A percentile compares a stretch with the other conserved stretches of the same genome.
Evolutionary conservation across 108 stramenopile species (phyloP).

Genomic region (Epithemia pelagica): DNA sequence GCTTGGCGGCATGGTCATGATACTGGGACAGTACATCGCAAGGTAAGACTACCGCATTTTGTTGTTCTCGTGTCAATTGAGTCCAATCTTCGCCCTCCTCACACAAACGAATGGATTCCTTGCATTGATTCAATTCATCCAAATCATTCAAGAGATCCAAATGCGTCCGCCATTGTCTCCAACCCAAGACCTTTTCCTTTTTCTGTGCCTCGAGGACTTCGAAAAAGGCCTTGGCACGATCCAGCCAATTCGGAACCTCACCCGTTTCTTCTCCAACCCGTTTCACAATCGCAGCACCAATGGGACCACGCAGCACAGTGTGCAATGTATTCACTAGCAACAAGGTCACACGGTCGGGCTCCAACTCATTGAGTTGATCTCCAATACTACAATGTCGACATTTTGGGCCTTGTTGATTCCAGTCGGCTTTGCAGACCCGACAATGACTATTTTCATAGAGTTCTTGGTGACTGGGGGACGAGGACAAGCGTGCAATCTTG

Average conservation of each 20-base stretch:
- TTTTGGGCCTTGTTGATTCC: conserved; percentile 39
- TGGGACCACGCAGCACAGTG: background rate
- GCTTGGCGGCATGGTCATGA: conserved; percentile 47
- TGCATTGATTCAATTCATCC: conserved; percentile 60
- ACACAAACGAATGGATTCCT: conserved; percentile 40
- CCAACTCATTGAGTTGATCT: conserved; percentile 21
- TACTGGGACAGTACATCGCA: conserved; percentile 18
- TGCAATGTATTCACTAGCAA: background rate
- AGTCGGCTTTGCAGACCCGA: conserved; percentile 40
- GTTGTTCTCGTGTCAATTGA: conserved; percentile 30
- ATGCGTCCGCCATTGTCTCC: conserved; percentile 46
- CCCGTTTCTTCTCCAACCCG: conserved; percentile 2
- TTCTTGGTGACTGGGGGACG: conserved; percentile 21
- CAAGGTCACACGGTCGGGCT: conserved; percentile 3
- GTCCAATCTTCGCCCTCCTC: conserved; percentile 41
- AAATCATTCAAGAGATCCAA: conserved; percentile 57
- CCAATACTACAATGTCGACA: conserved; percentile 35
- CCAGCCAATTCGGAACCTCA: no score
- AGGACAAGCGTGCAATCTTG: conserved; percentile 15
- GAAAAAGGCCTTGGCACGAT: conserved; percentile 31
- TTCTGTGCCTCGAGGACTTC: conserved; percentile 28
- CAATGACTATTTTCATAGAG: conserved; percentile 46
- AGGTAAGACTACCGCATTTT: conserved; percentile 35
- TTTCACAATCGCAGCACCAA: conserved; percentile 1
- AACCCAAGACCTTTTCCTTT: conserved; percentile 38